A percentile compares a stretch with the other conserved stretches of the same genome.
phyloP scores from a whole-genome alignment of 331 rosid species.

The Rosa hybrid region DNA sequence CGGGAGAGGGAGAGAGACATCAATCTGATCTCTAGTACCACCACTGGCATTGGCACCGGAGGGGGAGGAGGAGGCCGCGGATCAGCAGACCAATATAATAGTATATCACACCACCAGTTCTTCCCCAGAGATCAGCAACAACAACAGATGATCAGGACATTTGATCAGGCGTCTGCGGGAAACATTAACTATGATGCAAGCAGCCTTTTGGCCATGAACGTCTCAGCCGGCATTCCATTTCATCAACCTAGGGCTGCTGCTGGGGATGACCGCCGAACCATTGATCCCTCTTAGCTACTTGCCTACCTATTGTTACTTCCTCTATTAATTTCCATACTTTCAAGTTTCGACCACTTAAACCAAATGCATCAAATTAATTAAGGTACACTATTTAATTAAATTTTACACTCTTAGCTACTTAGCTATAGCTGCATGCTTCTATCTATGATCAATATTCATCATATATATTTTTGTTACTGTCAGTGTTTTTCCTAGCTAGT shows the following conservation, averaged over 20 bases:
- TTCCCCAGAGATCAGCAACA: conserved; percentile 57
- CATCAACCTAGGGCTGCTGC: conserved; percentile 68
- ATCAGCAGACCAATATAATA: conserved; percentile 32
- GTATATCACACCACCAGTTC: conserved; percentile 54
- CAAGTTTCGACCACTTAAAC: conserved; percentile 4
- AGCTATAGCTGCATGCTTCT: neutral
- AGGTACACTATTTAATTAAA: conserved; percentile 13
- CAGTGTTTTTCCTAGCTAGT: neutral
- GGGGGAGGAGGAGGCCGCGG: conserved; percentile 12
- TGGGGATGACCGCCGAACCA: conserved; percentile 78
- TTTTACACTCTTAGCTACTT: neutral
- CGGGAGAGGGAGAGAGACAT: conserved; percentile 24
- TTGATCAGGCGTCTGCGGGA: conserved; percentile 38
- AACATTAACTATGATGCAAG: conserved; percentile 59
- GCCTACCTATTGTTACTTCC: neutral
- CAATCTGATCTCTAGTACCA: conserved; percentile 32
- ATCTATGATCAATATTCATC: neutral
- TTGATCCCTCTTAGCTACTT: conserved; percentile 64
- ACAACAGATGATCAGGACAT: conserved; percentile 42
- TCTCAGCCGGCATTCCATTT: conserved; percentile 60
- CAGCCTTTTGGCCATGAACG: conserved; percentile 70
- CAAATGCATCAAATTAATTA: conserved; percentile 11
- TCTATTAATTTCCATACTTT: conserved; percentile 2
- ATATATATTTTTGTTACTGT: neutral
- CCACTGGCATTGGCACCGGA: neutral